Conservation (phyloP, 2,329 filamentous ascomycete genomes). For the Mycosphaerelloides madeirae region DNA sequence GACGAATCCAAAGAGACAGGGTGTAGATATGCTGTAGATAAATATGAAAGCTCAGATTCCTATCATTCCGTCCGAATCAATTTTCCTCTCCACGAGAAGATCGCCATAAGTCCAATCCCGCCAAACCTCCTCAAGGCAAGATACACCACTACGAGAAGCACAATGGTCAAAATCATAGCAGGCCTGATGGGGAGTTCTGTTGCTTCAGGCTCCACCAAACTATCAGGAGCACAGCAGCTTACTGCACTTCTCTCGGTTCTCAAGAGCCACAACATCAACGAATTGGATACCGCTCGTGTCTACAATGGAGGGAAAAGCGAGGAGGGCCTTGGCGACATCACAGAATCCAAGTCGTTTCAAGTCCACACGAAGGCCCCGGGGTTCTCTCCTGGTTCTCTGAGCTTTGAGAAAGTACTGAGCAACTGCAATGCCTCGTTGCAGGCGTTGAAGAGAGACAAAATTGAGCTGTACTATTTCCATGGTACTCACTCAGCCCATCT, state of each 20-base stretch:
- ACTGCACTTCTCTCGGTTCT: slow-evolving; percentile 31
- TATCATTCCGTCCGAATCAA: no score
- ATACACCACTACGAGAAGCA: background rate
- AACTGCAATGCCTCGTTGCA: slow-evolving; percentile 24
- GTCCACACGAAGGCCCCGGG: slow-evolving; percentile 30
- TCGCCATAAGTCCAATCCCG: no score
- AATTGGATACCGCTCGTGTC: slow-evolving; percentile 38
- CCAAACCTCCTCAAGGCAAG: no score
- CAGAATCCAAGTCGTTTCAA: slow-evolving; percentile 18
- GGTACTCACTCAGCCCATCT: slow-evolving; percentile 1
- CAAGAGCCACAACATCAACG: slow-evolving; percentile 29
- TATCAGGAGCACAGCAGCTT: slow-evolving; percentile 18
- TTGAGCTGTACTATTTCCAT: slow-evolving; percentile 43
- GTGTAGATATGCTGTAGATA: no score
- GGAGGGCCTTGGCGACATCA: slow-evolving; percentile 39
- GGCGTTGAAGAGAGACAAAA: slow-evolving; percentile 25
- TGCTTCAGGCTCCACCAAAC: slow-evolving; percentile 20
- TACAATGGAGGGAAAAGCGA: slow-evolving; percentile 38
- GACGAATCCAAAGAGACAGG: no score
- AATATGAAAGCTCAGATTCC: no score
- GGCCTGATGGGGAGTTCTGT: slow-evolving; percentile 29
- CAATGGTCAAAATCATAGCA: slow-evolving; percentile 27
- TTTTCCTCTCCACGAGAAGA: no score
- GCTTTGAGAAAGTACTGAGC: slow-evolving; percentile 23
- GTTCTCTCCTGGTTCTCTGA: slow-evolving; percentile 22